Percentiles rank a stretch among this genome's conserved stretches.
Conservation (phyloP, 2,329 filamentous ascomycete genomes). For the Ilyonectria mors-panacis region DNA sequence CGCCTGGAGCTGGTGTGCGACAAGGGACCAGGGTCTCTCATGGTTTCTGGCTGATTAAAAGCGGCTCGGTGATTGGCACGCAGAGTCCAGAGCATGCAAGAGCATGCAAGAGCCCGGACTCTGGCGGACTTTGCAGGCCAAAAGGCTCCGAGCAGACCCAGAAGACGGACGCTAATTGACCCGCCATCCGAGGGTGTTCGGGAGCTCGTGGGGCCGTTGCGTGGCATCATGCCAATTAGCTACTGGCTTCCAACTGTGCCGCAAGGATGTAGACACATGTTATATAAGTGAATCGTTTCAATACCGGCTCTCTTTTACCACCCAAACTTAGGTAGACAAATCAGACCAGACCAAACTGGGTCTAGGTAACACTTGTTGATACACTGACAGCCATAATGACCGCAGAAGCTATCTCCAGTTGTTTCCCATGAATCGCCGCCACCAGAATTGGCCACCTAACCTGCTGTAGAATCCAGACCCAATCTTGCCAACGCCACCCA, state of each 20-base stretch:
- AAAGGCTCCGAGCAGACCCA: conserved; percentile 11
- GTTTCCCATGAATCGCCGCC: conserved; percentile 3
- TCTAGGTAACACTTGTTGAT: neutral
- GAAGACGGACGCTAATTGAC: conserved; percentile 25
- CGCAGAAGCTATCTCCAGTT: no score
- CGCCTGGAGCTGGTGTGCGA: conserved; percentile 29
- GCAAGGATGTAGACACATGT: conserved; percentile 9
- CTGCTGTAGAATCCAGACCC: conserved; percentile 4
- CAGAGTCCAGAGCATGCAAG: neutral
- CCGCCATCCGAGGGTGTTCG: conserved; percentile 35
- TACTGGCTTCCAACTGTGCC: neutral
- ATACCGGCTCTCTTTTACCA: neutral
- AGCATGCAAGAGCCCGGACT: neutral
- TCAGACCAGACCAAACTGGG: neutral
- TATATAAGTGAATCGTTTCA: neutral
- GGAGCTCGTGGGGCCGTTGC: conserved; percentile 36
- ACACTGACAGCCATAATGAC: neutral
- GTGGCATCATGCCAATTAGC: neutral
- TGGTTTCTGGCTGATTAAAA: conserved; percentile 31
- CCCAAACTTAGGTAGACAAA: neutral
- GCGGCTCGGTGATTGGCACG: conserved; percentile 26
- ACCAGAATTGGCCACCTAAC: neutral
- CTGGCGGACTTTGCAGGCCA: conserved; percentile 1
- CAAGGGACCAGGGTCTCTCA: neutral
- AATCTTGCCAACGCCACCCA: conserved; percentile 22